A percentile compares a stretch with the other conserved stretches of the same genome.
phyloP scores from a whole-genome alignment of 169 alveolate species.

The Cryptosporidium viatorum region DNA sequence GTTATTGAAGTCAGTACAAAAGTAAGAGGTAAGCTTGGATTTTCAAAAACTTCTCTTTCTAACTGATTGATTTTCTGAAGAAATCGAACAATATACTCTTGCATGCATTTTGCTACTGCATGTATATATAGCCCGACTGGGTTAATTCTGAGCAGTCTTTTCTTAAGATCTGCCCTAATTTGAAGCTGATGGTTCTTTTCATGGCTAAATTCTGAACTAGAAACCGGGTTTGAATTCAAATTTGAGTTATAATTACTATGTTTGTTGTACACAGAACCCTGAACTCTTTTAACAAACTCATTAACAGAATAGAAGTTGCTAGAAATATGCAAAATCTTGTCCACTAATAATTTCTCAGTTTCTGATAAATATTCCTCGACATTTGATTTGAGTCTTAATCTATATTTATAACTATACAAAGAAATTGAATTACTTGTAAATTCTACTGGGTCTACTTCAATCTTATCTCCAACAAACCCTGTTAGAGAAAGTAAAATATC shows the following conservation, averaged over 20 bases:
- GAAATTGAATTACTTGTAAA: constrained; percentile 25
- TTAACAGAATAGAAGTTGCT: constrained; percentile 56
- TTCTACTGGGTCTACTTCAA: constrained; percentile 34
- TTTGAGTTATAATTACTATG: neutral
- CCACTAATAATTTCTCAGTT: constrained; percentile 25
- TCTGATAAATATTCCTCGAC: constrained; percentile 16
- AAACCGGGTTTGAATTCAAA: neutral
- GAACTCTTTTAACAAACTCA: constrained; percentile 28
- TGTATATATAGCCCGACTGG: constrained; percentile 58
- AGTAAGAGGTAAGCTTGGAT: constrained; percentile 50
- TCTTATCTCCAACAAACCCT: constrained; percentile 36
- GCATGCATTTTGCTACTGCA: constrained; percentile 45
- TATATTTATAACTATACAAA: constrained; percentile 28
- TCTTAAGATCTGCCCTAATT: constrained; percentile 1
- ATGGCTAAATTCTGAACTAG: neutral
- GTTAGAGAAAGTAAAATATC: constrained; percentile 51
- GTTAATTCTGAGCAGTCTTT: constrained; percentile 39
- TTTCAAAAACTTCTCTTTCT: constrained; percentile 42
- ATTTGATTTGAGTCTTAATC: constrained; percentile 7
- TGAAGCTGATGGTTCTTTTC: neutral
- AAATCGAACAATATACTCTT: constrained; percentile 31
- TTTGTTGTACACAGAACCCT: constrained; percentile 4
- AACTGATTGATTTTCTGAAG: constrained; percentile 40
- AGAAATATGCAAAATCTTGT: constrained; percentile 21
- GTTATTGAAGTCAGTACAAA: constrained; percentile 29